Evolutionary conservation across 495 filamentous ascomycete species (phyloP).

Genomic region (Daldinia grandis): DNA sequence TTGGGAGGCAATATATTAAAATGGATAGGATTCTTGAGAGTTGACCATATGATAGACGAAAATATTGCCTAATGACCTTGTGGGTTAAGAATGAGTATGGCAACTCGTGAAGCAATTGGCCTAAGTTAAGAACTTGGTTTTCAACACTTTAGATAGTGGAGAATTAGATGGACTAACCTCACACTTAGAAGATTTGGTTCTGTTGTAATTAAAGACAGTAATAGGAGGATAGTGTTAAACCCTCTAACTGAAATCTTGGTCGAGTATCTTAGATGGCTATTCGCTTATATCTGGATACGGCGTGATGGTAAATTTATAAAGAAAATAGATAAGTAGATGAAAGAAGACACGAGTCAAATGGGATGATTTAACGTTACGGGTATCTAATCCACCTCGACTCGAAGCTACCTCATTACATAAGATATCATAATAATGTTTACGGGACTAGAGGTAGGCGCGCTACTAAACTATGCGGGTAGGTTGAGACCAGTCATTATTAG

Average conservation of each 20-base stretch:
- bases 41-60: not conserved
- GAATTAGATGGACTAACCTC: not conserved
- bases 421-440: not conserved
- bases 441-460: slow-evolving; percentile 14
- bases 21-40: not conserved
- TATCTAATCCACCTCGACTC: not conserved
- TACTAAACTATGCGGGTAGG: not conserved
- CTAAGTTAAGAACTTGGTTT: not conserved
- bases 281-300: not conserved
- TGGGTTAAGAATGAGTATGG: not conserved
- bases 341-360: not conserved
- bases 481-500: not conserved
- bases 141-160: not conserved
- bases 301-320: not conserved
- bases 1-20: not conserved
- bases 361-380: not conserved
- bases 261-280: too few species aligned
- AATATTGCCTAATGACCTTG: not conserved
- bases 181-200: not conserved
- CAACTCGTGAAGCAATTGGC: not conserved
- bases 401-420: slow-evolving; percentile 20
- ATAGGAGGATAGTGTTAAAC: not conserved
- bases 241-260: not conserved
- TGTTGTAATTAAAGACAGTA: not conserved
- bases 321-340: not conserved